phyloP scores from a whole-genome alignment of 257 asterid species.

The Lavandula angustifolia region DNA sequence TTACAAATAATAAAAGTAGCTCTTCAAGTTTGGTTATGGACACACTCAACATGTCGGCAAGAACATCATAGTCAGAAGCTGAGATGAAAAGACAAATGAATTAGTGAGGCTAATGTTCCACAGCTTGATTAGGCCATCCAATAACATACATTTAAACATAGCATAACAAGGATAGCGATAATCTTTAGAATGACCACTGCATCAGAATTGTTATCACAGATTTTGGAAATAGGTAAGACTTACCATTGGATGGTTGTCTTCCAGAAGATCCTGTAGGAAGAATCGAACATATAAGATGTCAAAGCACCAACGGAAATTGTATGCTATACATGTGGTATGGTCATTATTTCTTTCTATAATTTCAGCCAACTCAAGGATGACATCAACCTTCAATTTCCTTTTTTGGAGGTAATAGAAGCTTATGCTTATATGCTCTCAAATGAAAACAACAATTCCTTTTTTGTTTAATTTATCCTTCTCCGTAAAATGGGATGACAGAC shows the following conservation, averaged over 20 bases:
- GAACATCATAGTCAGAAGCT: slow-evolving; percentile 51
- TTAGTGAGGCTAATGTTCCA: slow-evolving; percentile 32
- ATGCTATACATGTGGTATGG: background rate
- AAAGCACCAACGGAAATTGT: slow-evolving; percentile 20
- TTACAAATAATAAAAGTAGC: slow-evolving; percentile 48
- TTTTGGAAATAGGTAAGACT: slow-evolving; percentile 32
- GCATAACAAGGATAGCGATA: slow-evolving; percentile 26
- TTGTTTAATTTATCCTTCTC: background rate
- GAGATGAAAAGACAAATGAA: slow-evolving; percentile 42
- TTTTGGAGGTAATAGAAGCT: slow-evolving; percentile 10
- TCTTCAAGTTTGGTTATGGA: slow-evolving; percentile 71
- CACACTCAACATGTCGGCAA: slow-evolving; percentile 45
- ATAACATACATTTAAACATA: slow-evolving; percentile 31
- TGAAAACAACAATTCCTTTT: background rate
- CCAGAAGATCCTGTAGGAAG: slow-evolving; percentile 51
- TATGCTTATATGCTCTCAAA: slow-evolving; percentile 25
- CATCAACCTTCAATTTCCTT: slow-evolving; percentile 17
- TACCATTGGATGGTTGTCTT: slow-evolving; percentile 45
- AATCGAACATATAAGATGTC: slow-evolving; percentile 30
- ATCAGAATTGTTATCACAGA: slow-evolving; percentile 7
- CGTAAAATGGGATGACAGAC: slow-evolving; percentile 18
- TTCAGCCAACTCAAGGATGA: slow-evolving; percentile 17
- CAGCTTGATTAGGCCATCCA: slow-evolving; percentile 38
- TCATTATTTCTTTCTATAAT: too few relatives aligned
- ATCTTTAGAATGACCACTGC: slow-evolving; percentile 18